Conservation (phyloP, 2,329 filamentous ascomycete species). For the Epichloe baconii region DNA sequence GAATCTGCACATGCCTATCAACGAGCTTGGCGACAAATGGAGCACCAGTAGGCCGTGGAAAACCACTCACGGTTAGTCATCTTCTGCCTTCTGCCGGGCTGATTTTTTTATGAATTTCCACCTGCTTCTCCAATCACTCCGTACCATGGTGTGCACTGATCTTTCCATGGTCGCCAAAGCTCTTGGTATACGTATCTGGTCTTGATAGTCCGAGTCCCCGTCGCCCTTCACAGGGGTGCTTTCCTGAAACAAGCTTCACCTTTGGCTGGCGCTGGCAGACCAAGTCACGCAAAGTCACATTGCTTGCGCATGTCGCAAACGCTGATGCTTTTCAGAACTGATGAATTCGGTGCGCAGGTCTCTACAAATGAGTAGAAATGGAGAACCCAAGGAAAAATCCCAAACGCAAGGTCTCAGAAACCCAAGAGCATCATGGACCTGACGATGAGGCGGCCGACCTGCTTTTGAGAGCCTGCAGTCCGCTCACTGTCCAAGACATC, state of each 20-base stretch:
- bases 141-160: too few relatives aligned
- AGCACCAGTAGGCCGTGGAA: not conserved
- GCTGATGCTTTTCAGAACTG: not conserved
- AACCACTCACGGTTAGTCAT: not conserved
- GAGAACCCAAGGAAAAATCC: constrained; percentile 22
- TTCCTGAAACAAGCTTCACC: not conserved
- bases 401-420: constrained; percentile 29
- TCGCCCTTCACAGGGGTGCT: not conserved
- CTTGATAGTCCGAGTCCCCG: too few relatives aligned
- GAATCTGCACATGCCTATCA: not conserved
- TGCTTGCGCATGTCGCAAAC: not conserved
- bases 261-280: not conserved
- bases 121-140: too few relatives aligned
- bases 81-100: not conserved
- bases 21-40: not conserved
- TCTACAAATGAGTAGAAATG: not conserved
- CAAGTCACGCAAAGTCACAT: not conserved
- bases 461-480: constrained; percentile 32
- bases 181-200: not conserved
- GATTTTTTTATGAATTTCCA: too few relatives aligned
- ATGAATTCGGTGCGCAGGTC: not conserved
- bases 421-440: constrained; percentile 9
- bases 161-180: not conserved
- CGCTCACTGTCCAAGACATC: constrained; percentile 38
- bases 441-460: constrained; percentile 20